These are phyloP conservation scores for Heliamphora pulchella DNA, from an alignment of 179 eudicot genomes.

Conservation along the genomic window DNA sequence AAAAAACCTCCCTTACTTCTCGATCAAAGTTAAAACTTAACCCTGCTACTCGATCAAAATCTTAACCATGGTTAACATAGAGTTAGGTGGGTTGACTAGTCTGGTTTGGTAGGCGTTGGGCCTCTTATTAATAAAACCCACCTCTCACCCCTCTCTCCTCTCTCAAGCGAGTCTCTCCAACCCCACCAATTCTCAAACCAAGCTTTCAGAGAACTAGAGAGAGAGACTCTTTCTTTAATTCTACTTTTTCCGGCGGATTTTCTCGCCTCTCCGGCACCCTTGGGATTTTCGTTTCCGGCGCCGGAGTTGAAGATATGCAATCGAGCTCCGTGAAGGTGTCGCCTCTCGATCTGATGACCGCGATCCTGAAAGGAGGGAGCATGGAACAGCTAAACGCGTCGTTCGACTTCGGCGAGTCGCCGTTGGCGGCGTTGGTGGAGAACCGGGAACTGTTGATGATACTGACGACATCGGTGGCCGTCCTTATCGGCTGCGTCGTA, in stretches of 20 bases:
- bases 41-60: no score
- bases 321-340: slow-evolving; percentile 56
- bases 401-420: slow-evolving; percentile 23
- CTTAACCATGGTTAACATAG: slow-evolving; percentile 20
- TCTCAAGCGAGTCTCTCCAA: slow-evolving; percentile 15
- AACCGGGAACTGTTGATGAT: slow-evolving; percentile 53
- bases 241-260: neutral
- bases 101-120: slow-evolving; percentile 24
- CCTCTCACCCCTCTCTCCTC: neutral
- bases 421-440: slow-evolving; percentile 40
- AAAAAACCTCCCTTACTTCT: no score
- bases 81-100: slow-evolving; percentile 17
- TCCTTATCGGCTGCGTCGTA: slow-evolving; percentile 54
- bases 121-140: slow-evolving; percentile 2
- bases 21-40: no score
- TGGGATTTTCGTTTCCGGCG: neutral
- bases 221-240: neutral
- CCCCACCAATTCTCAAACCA: slow-evolving; percentile 8
- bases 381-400: slow-evolving; percentile 51
- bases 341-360: slow-evolving; percentile 63
- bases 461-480: slow-evolving; percentile 60
- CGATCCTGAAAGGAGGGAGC: slow-evolving; percentile 40
- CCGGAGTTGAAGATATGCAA: slow-evolving; percentile 31
- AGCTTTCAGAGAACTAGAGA: neutral
- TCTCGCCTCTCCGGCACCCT: neutral